Percentiles rank a stretch among this genome's conserved stretches.
phyloP scores from a whole-genome alignment of 441 rosid species.

The Daphne laureola region DNA sequence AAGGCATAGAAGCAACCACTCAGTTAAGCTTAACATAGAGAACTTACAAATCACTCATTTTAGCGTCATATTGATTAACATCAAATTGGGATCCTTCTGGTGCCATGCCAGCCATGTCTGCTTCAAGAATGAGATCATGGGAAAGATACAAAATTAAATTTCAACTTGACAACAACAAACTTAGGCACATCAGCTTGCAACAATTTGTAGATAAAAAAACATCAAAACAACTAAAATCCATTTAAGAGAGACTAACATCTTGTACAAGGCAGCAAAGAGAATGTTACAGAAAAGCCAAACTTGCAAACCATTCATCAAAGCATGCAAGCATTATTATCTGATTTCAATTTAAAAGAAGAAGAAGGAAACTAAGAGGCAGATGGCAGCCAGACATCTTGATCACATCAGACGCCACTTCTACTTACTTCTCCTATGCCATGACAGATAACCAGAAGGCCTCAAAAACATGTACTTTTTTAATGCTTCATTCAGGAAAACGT shows the following conservation, averaged over 20 bases:
- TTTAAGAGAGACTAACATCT: background rate
- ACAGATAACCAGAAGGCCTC: too few species aligned
- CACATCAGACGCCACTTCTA: conserved; percentile 23
- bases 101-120: conserved; percentile 76
- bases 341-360: conserved; percentile 36
- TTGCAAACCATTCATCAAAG: conserved; percentile 41
- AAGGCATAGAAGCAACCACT: background rate
- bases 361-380: conserved; percentile 15
- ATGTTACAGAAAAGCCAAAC: conserved; percentile 68
- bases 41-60: conserved; percentile 59
- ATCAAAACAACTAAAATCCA: too few species aligned
- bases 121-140: background rate
- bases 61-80: conserved; percentile 60
- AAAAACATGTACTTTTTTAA: too few species aligned
- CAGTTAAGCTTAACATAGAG: background rate
- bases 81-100: conserved; percentile 76
- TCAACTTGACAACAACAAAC: background rate
- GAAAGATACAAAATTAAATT: background rate
- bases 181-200: background rate
- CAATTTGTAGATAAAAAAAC: background rate
- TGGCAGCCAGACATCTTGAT: conserved; percentile 25
- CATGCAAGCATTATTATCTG: conserved; percentile 66
- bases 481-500: too few species aligned
- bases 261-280: background rate
- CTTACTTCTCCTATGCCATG: conserved; percentile 29